Evolutionary conservation across 2,329 filamentous ascomycete species (phyloP), one percentile per base, ranked within the genome.

Genomic region (Ophiobolus disseminans): DNA sequence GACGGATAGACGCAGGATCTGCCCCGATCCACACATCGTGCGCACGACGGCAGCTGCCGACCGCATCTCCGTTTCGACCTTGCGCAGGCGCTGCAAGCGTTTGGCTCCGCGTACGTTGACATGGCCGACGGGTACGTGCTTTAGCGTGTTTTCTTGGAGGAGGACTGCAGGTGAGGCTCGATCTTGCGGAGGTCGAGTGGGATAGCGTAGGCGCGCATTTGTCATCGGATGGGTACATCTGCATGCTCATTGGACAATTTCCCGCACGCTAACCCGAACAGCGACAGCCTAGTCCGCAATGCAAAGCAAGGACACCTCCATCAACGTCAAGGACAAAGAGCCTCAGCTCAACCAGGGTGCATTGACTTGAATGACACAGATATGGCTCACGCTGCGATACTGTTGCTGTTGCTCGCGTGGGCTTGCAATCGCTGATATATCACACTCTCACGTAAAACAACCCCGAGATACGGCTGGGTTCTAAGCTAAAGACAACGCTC

Each of bases 11-110:
- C 30, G 43, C 48, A 51, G 35, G 36, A 42, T n/a, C 11, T 42
- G 37, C 44, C 44, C 48, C 44, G 42, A 20, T 48, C 48, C 45
- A 38, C 36, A 36, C 48, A 51, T 42, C 48, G 48, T 48, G n/a
- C 25, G n/a, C 25, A 28, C n/a, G 25, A 52, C 19, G 45, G 45
- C 30, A 42, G 28, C 34, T 51, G 48, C 36, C 48, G 25, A 47
- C 48, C 48, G 38, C 48, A 51, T 23, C 42, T 51, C 20, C 48
- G 48, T 37, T 51, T 51, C 37, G 43, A 37, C 40, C 37, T 42
- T 30, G 25, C 25, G 25, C 25, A 28, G 25, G 25, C 48, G 43
- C 37, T 41, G 28, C 44, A 51, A 20, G 44, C 48, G 22, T 51
- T 51, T n/a, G 25, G 25, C 34, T 41, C 42, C 36, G 38, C 22